Percentiles rank a stretch among this genome's conserved stretches.
phyloP scores from a whole-genome alignment of 331 rosid species.

The Malus hybrid region DNA sequence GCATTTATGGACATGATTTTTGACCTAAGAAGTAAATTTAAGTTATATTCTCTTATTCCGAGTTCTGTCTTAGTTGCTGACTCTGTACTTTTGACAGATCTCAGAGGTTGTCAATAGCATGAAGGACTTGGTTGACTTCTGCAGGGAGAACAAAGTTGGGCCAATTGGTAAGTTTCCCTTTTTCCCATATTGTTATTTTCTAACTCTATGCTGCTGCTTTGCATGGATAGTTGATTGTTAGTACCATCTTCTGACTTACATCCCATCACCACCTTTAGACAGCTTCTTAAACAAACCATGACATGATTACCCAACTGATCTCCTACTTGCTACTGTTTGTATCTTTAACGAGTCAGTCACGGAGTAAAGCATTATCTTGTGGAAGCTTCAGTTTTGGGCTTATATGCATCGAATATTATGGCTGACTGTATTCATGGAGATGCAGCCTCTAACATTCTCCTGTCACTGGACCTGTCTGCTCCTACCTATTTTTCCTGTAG shows the following conservation, averaged over 20 bases:
- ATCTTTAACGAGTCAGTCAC: background rate
- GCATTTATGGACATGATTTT: background rate
- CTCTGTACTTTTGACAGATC: constrained; percentile 42
- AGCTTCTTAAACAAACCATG: background rate
- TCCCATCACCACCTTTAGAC: background rate
- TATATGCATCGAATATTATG: background rate
- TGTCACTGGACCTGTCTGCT: background rate
- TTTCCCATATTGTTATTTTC: background rate
- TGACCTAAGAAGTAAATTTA: background rate
- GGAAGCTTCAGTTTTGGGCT: background rate
- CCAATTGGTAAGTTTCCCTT: constrained; percentile 54
- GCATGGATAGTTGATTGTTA: background rate
- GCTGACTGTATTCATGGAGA: background rate
- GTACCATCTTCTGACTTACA: background rate
- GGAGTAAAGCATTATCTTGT: background rate
- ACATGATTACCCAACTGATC: background rate
- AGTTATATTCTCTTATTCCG: background rate
- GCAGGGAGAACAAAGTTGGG: constrained; percentile 62
- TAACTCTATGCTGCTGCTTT: background rate
- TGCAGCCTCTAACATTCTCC: background rate
- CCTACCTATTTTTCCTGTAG: background rate
- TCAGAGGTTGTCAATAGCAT: constrained; percentile 95
- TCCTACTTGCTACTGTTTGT: background rate
- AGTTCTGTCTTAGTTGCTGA: constrained; percentile 6
- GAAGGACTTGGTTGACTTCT: constrained; percentile 90